These are phyloP conservation scores for Fusarium decemcellulare DNA, from an alignment of 2,329 filamentous ascomycete species.

Conservation along the genomic window DNA sequence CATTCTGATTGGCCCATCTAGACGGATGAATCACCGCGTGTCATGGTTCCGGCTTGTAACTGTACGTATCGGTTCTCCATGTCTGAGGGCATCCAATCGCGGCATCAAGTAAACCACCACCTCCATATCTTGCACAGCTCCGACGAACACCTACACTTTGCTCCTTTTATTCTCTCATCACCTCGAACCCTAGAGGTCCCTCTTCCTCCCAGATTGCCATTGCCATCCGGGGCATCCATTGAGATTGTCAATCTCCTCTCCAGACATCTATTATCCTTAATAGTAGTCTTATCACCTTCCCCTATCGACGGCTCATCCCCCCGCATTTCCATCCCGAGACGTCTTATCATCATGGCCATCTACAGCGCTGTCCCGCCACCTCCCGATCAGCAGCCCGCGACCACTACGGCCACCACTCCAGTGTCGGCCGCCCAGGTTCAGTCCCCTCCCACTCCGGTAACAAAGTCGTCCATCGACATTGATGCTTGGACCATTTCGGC, in stretches of 20 bases:
- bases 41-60: conserved; percentile 28
- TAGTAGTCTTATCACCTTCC: conserved; percentile 4
- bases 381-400: conserved; percentile 51
- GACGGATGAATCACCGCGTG: conserved; percentile 42
- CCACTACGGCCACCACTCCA: conserved; percentile 38
- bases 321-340: conserved; percentile 6
- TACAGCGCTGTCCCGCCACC: conserved; percentile 68
- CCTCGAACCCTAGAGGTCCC: conserved; percentile 4
- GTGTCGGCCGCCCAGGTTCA: conserved; percentile 37
- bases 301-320: not conserved
- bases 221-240: conserved; percentile 3
- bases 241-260: not conserved
- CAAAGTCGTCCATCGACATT: conserved; percentile 64
- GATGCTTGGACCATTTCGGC: conserved; percentile 77
- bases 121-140: not conserved
- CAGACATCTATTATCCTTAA: not conserved
- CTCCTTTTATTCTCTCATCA: conserved; percentile 11
- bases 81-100: conserved; percentile 27
- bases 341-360: conserved; percentile 62
- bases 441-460: conserved; percentile 44
- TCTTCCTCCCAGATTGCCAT: conserved; percentile 10
- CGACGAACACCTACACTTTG: conserved; percentile 11
- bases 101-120: conserved; percentile 23
- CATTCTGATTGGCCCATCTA: conserved; percentile 47
- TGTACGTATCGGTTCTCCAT: conserved; percentile 17